Conservation (phyloP, 2,329 filamentous ascomycete species). For the Colletotrichum siamense region DNA sequence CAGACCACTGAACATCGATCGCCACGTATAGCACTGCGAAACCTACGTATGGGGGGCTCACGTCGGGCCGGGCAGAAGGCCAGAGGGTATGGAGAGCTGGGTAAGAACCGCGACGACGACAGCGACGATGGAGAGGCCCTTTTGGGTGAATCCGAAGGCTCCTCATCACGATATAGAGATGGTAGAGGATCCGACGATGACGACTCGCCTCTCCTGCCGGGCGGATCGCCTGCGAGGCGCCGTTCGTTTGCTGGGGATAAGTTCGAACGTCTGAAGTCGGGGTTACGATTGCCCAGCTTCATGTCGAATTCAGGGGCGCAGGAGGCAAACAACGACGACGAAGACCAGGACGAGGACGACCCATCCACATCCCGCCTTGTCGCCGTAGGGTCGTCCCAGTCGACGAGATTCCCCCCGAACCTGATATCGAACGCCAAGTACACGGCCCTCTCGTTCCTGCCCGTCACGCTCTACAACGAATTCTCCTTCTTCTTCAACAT, state of each 20-base stretch:
- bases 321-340: slow-evolving; percentile 41
- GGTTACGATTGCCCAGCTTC: slow-evolving; percentile 71
- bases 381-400: slow-evolving; percentile 75
- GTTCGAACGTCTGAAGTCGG: slow-evolving; percentile 52
- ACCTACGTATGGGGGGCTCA: slow-evolving; percentile 69
- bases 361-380: slow-evolving; percentile 77
- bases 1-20: slow-evolving; percentile 48
- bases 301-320: slow-evolving; percentile 50
- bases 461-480: slow-evolving; percentile 94
- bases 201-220: slow-evolving; percentile 74
- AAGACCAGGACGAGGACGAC: slow-evolving; percentile 61
- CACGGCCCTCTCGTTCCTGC: slow-evolving; percentile 91
- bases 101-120: slow-evolving; percentile 57
- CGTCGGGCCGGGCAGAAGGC: slow-evolving; percentile 61
- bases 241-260: slow-evolving; percentile 45
- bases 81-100: slow-evolving; percentile 66
- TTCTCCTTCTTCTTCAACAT: slow-evolving; percentile 99
- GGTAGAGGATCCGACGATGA: slow-evolving; percentile 67
- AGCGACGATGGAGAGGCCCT: slow-evolving; percentile 73
- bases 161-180: slow-evolving; percentile 62
- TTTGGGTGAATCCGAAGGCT: slow-evolving; percentile 65
- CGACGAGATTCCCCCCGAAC: slow-evolving; percentile 84
- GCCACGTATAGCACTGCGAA: slow-evolving; percentile 73
- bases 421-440: slow-evolving; percentile 97
- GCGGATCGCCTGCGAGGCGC: slow-evolving; percentile 35